Conservation (phyloP, 2,329 filamentous ascomycete species). For the Pseudocercospora crystallina region DNA sequence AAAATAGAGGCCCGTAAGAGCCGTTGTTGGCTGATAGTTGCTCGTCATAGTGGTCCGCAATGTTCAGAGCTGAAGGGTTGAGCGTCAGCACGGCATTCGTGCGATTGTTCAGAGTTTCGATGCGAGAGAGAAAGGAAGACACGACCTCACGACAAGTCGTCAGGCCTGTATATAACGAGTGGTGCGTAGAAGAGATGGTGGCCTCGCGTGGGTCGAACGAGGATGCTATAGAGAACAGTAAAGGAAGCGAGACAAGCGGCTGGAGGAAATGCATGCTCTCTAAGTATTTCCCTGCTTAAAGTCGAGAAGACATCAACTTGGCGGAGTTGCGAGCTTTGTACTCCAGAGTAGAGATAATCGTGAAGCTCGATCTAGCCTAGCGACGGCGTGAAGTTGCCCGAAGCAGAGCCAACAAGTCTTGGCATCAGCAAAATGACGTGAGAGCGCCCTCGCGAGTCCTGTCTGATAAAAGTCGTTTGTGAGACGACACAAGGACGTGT, state of each 20-base stretch:
- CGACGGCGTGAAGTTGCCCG: too few relatives aligned
- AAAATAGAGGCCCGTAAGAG: conserved; percentile 54
- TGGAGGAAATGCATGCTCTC: background rate
- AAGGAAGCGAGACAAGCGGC: background rate
- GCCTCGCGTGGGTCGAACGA: conserved; percentile 57
- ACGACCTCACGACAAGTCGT: conserved; percentile 58
- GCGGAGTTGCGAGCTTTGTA: too few relatives aligned
- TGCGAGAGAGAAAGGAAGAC: conserved; percentile 56
- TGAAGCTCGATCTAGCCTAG: too few relatives aligned
- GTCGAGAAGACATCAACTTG: background rate
- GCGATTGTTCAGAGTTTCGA: conserved; percentile 56
- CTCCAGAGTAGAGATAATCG: too few relatives aligned
- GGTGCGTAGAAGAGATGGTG: conserved; percentile 58
- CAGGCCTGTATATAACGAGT: conserved; percentile 53
- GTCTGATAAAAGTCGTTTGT: too few relatives aligned
- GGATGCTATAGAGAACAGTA: background rate
- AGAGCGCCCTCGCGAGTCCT: too few relatives aligned
- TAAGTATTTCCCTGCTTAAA: background rate
- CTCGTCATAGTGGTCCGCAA: conserved; percentile 54
- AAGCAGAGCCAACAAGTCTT: too few relatives aligned
- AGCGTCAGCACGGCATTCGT: conserved; percentile 60
- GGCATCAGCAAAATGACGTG: too few relatives aligned
- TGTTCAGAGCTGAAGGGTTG: conserved; percentile 49
- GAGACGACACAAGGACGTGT: too few relatives aligned
- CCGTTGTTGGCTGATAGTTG: conserved; percentile 49